Evolutionary conservation across 768 basidiomycete genomes (phyloP).

Genomic region (Termitomyces sp.): DNA sequence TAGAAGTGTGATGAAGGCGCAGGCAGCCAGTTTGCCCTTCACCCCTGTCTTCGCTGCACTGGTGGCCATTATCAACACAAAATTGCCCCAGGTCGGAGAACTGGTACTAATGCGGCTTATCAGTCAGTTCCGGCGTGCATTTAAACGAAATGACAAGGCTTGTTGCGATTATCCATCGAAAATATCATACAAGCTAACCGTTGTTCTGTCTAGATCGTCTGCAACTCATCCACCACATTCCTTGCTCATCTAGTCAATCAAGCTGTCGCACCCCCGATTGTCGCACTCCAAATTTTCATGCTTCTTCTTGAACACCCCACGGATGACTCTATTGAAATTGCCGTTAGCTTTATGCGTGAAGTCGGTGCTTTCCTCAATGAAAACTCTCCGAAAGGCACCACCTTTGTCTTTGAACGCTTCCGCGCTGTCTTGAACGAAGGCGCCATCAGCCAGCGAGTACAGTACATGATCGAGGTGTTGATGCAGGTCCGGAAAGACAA

Average conservation of each 20-base stretch:
- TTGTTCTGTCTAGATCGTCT: slow-evolving; percentile 61
- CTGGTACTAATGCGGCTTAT: slow-evolving; percentile 82
- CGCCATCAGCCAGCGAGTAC: slow-evolving; percentile 89
- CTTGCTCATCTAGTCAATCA: slow-evolving; percentile 92
- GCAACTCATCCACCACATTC: slow-evolving; percentile 90
- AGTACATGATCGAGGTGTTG: slow-evolving; percentile 99
- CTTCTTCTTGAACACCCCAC: slow-evolving; percentile 95
- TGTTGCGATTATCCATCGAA: slow-evolving; percentile 12
- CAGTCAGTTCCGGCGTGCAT: slow-evolving; percentile 91
- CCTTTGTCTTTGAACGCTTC: slow-evolving; percentile 94
- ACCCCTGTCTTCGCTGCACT: slow-evolving; percentile 95
- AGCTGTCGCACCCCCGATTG: slow-evolving; percentile 86
- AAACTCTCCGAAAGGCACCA: slow-evolving; percentile 91
- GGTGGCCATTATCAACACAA: slow-evolving; percentile 93
- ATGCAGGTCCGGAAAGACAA: slow-evolving; percentile 99
- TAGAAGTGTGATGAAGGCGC: slow-evolving; percentile 96
- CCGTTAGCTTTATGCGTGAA: slow-evolving; percentile 95
- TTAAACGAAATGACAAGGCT: slow-evolving; percentile 97
- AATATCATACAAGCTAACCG: neutral
- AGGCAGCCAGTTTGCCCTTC: slow-evolving; percentile 93
- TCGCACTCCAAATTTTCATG: slow-evolving; percentile 92
- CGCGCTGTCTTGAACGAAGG: slow-evolving; percentile 95
- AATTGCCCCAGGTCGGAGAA: slow-evolving; percentile 95
- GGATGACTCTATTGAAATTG: slow-evolving; percentile 97
- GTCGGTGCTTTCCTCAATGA: slow-evolving; percentile 93